These are phyloP conservation scores for Agaricus blazei DNA, from an alignment of 768 basidiomycete species.

Conservation along the genomic window DNA sequence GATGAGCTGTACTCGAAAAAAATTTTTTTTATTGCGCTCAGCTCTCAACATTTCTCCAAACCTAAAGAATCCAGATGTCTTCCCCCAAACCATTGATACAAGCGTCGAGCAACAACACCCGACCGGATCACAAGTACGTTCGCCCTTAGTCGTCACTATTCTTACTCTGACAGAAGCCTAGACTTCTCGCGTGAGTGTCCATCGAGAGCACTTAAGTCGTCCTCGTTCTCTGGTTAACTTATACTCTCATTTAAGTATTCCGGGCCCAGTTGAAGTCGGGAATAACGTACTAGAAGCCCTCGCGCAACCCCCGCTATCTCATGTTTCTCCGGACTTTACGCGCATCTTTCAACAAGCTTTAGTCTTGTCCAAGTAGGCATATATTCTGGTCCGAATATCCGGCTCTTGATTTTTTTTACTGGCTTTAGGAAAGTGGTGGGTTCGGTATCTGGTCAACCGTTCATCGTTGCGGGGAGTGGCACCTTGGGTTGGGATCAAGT, in stretches of 20 bases:
- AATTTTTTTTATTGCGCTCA: no score
- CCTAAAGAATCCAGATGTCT: background rate
- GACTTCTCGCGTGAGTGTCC: conserved; percentile 5
- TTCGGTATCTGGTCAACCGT: conserved; percentile 68
- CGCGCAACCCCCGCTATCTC: conserved; percentile 75
- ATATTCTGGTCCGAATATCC: background rate
- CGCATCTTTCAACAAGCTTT: conserved; percentile 76
- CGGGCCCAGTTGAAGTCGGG: conserved; percentile 46
- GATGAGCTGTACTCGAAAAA: no score
- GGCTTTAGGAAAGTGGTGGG: conserved; percentile 51
- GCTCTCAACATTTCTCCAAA: no score
- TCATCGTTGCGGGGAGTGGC: conserved; percentile 83
- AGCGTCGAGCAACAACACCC: background rate
- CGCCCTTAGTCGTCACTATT: background rate
- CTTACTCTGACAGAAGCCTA: background rate
- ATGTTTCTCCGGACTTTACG: conserved; percentile 80
- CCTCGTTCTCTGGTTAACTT: background rate
- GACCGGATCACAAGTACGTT: conserved; percentile 5
- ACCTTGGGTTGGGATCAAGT: conserved; percentile 84
- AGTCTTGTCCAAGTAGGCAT: conserved; percentile 56
- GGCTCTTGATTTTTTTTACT: background rate
- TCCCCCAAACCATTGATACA: background rate
- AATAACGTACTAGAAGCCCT: conserved; percentile 73
- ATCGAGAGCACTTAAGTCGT: background rate
- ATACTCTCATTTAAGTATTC: conserved; percentile 30